phyloP scores from a whole-genome alignment of 179 eudicot genomes.

The Nepenthes alata region DNA sequence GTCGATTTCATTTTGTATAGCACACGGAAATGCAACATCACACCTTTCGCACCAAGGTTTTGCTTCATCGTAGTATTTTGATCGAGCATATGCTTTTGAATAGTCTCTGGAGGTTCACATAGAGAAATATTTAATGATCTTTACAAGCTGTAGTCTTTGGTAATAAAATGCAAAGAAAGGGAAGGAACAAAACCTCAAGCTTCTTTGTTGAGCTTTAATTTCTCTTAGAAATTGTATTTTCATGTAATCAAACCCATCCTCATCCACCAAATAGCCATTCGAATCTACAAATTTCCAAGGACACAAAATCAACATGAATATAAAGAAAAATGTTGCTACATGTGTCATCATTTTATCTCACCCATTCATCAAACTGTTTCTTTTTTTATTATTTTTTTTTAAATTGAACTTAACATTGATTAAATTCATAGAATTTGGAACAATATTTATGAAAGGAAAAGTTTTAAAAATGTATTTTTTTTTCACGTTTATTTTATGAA shows the following conservation, averaged over 20 bases:
- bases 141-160: slow-evolving; percentile 4
- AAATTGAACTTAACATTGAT: too few relatives aligned
- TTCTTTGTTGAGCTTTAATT: slow-evolving; percentile 74
- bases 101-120: slow-evolving; percentile 60
- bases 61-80: slow-evolving; percentile 90
- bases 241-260: slow-evolving; percentile 82
- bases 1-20: slow-evolving; percentile 87
- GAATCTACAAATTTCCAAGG: slow-evolving; percentile 41
- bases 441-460: too few relatives aligned
- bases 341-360: too few relatives aligned
- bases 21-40: slow-evolving; percentile 96
- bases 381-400: too few relatives aligned
- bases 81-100: slow-evolving; percentile 88
- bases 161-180: not conserved
- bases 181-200: slow-evolving; percentile 49
- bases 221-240: slow-evolving; percentile 70
- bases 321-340: too few relatives aligned
- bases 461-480: too few relatives aligned
- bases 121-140: slow-evolving; percentile 12
- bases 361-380: too few relatives aligned
- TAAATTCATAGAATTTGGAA: too few relatives aligned
- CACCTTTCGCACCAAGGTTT: slow-evolving; percentile 98
- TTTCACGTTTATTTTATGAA: too few relatives aligned
- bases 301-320: not conserved
- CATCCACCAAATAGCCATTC: slow-evolving; percentile 89